Evolutionary conservation across 805 yeast species (phyloP).

Genomic region (Ogataea degrootiae): DNA sequence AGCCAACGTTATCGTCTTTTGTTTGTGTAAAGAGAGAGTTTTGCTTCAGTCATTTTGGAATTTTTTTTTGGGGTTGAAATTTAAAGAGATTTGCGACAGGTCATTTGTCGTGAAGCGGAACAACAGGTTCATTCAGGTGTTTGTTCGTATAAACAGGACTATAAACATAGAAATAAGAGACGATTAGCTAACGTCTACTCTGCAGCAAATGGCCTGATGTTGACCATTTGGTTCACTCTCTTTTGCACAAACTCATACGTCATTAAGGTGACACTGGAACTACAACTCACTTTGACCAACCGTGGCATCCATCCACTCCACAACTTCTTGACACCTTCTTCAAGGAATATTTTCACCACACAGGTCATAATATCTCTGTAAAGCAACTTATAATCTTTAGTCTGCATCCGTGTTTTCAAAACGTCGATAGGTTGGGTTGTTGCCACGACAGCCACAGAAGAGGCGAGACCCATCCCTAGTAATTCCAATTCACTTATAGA

Average conservation of each 20-base stretch:
- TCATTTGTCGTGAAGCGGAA: no score
- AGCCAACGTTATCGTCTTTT: no score
- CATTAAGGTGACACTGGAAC: slow-evolving; percentile 65
- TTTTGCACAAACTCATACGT: slow-evolving; percentile 57
- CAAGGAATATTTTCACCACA: slow-evolving; percentile 42
- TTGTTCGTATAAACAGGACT: not conserved
- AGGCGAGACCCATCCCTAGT: slow-evolving; percentile 47
- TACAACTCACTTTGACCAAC: slow-evolving; percentile 61
- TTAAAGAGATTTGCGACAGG: no score
- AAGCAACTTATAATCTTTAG: slow-evolving; percentile 54
- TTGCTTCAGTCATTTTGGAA: no score
- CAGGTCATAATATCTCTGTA: slow-evolving; percentile 62
- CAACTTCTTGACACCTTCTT: slow-evolving; percentile 41
- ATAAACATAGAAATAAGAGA: not conserved
- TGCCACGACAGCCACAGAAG: slow-evolving; percentile 69
- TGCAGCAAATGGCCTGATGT: slow-evolving; percentile 28
- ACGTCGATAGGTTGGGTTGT: slow-evolving; percentile 88
- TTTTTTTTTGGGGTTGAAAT: no score
- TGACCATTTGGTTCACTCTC: slow-evolving; percentile 28
- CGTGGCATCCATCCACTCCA: slow-evolving; percentile 66
- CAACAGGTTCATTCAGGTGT: no score
- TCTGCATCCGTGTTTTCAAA: slow-evolving; percentile 81
- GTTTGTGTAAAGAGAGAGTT: no score
- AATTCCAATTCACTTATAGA: slow-evolving; percentile 37
- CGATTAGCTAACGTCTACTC: not conserved